Conservation (phyloP, 2,329 filamentous ascomycete genomes). For the Aspergillus aculeatinus region DNA sequence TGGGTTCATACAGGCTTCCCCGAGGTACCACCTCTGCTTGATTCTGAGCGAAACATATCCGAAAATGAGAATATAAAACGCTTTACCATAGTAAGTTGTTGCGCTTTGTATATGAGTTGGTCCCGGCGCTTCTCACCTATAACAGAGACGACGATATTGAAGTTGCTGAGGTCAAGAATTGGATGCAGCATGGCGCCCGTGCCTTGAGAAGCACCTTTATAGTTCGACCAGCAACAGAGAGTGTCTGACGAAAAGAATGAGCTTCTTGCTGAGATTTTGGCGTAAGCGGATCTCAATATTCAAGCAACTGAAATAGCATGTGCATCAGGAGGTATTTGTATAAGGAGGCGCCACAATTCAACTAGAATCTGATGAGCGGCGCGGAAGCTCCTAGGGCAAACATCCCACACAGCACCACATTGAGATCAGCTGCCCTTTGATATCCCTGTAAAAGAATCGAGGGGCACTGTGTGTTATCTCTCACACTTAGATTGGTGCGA, state of each 20-base stretch:
- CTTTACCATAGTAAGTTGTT: slow-evolving; percentile 15
- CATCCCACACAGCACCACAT: background rate
- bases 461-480: background rate
- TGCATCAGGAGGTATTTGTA: background rate
- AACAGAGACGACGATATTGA: slow-evolving; percentile 37
- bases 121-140: slow-evolving; percentile 25
- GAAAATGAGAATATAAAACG: slow-evolving; percentile 33
- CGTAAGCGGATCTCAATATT: background rate
- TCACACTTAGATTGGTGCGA: background rate
- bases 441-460: background rate
- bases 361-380: background rate
- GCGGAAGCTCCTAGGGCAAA: background rate
- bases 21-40: slow-evolving; percentile 42
- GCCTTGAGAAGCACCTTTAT: background rate
- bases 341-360: background rate
- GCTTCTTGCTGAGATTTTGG: background rate
- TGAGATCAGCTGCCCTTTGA: background rate
- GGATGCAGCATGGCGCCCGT: slow-evolving; percentile 33
- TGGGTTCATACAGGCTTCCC: slow-evolving; percentile 37
- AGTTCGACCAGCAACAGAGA: background rate
- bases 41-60: slow-evolving; percentile 38
- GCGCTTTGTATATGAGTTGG: background rate
- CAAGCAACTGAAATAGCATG: background rate
- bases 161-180: slow-evolving; percentile 34
- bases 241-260: background rate